Percentiles rank a stretch among this genome's conserved stretches.
phyloP scores from a whole-genome alignment of 2,329 filamentous ascomycete species.

The Pestalotiopsis sp. region DNA sequence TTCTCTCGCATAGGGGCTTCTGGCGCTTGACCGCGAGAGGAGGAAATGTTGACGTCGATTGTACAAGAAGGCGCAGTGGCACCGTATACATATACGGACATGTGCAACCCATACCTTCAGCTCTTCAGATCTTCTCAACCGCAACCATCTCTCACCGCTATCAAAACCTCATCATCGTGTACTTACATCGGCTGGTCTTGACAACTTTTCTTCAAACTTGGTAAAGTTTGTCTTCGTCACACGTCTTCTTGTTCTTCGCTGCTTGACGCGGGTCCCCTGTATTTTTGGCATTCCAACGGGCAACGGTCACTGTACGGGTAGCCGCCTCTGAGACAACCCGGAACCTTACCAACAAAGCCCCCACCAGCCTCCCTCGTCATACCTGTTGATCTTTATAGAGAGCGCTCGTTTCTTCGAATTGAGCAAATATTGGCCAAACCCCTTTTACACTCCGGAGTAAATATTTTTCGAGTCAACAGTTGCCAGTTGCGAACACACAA shows the following conservation, averaged over 20 bases:
- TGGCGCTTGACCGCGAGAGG: background rate
- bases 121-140: background rate
- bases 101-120: background rate
- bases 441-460: no score
- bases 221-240: background rate
- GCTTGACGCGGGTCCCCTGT: background rate
- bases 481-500: no score
- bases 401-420: background rate
- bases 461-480: no score
- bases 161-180: no score
- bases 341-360: background rate
- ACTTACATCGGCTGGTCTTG: background rate
- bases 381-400: background rate
- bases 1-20: background rate
- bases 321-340: background rate
- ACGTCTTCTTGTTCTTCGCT: background rate
- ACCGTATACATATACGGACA: background rate
- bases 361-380: background rate
- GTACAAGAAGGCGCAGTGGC: background rate
- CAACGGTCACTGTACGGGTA: background rate
- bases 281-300: background rate
- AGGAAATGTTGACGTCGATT: background rate
- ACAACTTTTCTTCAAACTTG: background rate
- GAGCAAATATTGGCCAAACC: background rate
- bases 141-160: no score